Evolutionary conservation across 2,329 filamentous ascomycete species (phyloP), one percentile per base, ranked within the genome.

Genomic region (Trichoderma sp.): DNA sequence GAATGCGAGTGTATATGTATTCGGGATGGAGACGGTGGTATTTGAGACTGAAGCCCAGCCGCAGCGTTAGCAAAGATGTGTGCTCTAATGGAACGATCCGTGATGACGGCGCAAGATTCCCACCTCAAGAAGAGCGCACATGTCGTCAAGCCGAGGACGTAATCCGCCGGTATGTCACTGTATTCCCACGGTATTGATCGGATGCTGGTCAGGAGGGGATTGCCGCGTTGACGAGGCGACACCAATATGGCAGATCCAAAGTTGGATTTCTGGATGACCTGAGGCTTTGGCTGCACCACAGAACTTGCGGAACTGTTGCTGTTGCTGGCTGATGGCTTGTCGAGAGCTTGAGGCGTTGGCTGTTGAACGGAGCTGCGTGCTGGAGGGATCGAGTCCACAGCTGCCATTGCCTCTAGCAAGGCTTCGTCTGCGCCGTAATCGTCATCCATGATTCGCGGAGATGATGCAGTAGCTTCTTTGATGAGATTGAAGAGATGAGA

Each of bases 21-120:
- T 99, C 95, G 1, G 95, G 95, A 76, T 99, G 95, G 63, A 99
- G 85, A 32, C 94, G 92, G 79, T 99, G 95, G 79, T 99, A 99
- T 79, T 98, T 99, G 65, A 99, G 86, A 57, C 92, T 85, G 67
- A 27, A 4, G 42, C 17, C 17, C n/a, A n/a, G 56, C n/a, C 19
- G 34, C 9, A 2, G 10, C 2, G 37, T 71, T 19, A 71, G 67
- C 35, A 42, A 22, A 15, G 9, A 45, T 17, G 2, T 8, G 19
- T 5, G 8, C 8, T 0, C 1, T 5, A 22, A 19, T 13, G n/a
- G 5, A 9, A 9, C 2, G 27, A 4, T 27, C 13, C 19, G 29
- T 54, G 15, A 12, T 19, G 8, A 19, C 27, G 9, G 37, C 25
- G 17, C 2, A 15, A 15, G 13, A 25, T 10, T 8, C 72, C 50